Base-by-base conservation (phyloP, 2,329 filamentous ascomycete species). In the Incumbomyces lentus region DNA sequence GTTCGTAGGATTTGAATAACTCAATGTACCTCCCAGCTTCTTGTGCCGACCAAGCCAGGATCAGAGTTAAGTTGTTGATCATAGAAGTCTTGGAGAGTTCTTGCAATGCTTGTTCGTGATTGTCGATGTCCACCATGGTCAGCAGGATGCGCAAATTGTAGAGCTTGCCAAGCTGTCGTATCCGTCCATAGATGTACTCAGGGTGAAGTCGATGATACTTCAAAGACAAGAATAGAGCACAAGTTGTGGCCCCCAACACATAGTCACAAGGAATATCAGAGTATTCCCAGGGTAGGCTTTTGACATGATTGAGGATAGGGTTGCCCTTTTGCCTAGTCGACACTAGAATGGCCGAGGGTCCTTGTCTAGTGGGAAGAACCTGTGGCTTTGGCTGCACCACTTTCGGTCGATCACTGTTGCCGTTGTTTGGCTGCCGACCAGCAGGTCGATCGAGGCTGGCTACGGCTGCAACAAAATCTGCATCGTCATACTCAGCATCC, bases 181-280 rank as follows among this genome's bases (percentile, higher is more conserved):
- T 93, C 48, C 92, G 84, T 18, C 84, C 88, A 69, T 96, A 96
- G 59, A 98, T 87, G 70, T 98, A 98, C 66, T 98, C 92, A 1
- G 92, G 92, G 61, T 98, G 92, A 44, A 98, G 75, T 22, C 90
- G 86, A 65, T 98, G 92, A 65, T 98, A 98, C 65, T 96, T 98
- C 46, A 98, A 76, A 40, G 86, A 93, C 35, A 98, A 71, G 62
- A 96, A 98, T 4, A 98, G 74, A 1, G 86, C 89, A 59, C 90
- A 95, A 6, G 89, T 94, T 0, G 88, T 94, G 35, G 77, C 62
- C 0, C 92, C 90, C 40, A 96, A 72, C 7, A 90, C 83, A 63
- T 93, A 98, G 67, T 98, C 92, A 29, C 90, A 86, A 1, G 84
- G 82, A n/a, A 95, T 95, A 60, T 96, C 90, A 51, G 86, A 89